These are phyloP conservation scores for Thozetella sp. DNA, from an alignment of 495 filamentous ascomycete genomes.

Conservation along the genomic window DNA sequence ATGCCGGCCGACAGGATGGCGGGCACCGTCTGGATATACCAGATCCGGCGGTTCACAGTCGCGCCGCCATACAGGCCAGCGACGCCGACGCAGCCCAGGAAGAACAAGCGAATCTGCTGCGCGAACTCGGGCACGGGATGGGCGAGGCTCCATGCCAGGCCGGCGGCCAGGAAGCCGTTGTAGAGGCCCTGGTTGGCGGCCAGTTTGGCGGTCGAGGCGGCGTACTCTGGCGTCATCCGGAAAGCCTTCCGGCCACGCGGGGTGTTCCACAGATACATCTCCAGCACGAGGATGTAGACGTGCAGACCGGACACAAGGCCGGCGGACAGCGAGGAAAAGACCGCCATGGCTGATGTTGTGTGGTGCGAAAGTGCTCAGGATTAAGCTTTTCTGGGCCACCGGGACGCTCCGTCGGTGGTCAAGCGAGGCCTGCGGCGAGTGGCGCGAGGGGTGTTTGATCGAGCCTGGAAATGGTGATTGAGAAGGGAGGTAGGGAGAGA, in stretches of 20 bases:
- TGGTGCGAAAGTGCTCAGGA: background rate
- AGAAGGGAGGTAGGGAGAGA: too few relatives aligned
- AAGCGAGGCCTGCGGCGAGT: too few relatives aligned
- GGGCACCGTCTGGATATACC: slow-evolving; percentile 27
- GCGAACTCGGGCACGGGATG: slow-evolving; percentile 25
- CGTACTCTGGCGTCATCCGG: slow-evolving; percentile 21
- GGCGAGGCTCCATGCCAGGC: slow-evolving; percentile 24
- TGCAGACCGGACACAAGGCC: slow-evolving; percentile 22
- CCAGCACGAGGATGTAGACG: slow-evolving; percentile 32
- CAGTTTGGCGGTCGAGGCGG: slow-evolving; percentile 21
- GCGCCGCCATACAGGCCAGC: slow-evolving; percentile 27
- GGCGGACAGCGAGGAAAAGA: slow-evolving; percentile 16
- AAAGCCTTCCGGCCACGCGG: slow-evolving; percentile 29
- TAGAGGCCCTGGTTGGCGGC: slow-evolving; percentile 36
- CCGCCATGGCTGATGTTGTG: slow-evolving; percentile 13
- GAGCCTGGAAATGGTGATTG: too few relatives aligned
- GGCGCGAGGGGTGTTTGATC: too few relatives aligned
- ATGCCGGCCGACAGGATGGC: slow-evolving; percentile 7
- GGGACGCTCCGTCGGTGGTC: too few relatives aligned
- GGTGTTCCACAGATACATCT: slow-evolving; percentile 31
- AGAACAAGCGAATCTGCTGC: slow-evolving; percentile 27
- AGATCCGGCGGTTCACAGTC: slow-evolving; percentile 22
- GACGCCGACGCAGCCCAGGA: slow-evolving; percentile 27
- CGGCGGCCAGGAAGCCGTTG: slow-evolving; percentile 35
- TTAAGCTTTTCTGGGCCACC: too few relatives aligned